Evolutionary conservation across 352 stramenopile species (phyloP).

Genomic region (Pythium myriotylum): DNA sequence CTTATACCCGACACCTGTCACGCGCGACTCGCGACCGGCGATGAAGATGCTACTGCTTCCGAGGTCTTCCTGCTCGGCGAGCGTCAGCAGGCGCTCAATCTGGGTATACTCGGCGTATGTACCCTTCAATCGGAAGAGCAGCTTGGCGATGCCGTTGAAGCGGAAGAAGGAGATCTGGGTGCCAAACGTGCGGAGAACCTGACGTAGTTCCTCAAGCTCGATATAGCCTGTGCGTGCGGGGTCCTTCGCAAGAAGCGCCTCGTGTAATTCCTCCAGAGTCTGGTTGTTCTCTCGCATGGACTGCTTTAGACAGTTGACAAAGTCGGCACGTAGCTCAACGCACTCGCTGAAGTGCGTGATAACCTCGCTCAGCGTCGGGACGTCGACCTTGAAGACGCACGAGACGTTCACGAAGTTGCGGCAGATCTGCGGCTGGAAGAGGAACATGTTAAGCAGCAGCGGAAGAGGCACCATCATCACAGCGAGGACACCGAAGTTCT

Average conservation of each 20-base stretch:
- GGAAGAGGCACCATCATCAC: constrained; percentile 11
- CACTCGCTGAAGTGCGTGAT: constrained; percentile 27
- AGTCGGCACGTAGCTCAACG: constrained; percentile 22
- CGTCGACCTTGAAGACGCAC: constrained; percentile 24
- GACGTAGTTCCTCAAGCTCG: constrained; percentile 19
- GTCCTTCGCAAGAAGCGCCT: constrained; percentile 13
- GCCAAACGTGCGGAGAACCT: constrained; percentile 18
- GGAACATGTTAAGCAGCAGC: constrained; percentile 27
- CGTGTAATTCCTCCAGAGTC: constrained; percentile 15
- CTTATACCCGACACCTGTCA: background rate
- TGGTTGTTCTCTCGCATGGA: constrained; percentile 14
- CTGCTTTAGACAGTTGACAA: constrained; percentile 24
- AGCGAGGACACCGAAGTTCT: constrained; percentile 8
- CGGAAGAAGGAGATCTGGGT: constrained; percentile 28
- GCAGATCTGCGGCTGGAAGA: constrained; percentile 26
- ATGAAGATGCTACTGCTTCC: background rate
- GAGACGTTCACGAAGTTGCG: constrained; percentile 25
- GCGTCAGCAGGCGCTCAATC: constrained; percentile 16
- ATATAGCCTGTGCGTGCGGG: constrained; percentile 4
- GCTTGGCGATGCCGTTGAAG: constrained; percentile 30
- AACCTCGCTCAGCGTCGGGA: constrained; percentile 19
- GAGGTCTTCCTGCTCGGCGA: constrained; percentile 8
- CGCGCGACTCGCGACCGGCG: background rate
- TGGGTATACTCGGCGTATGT: constrained; percentile 21
- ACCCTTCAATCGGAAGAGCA: constrained; percentile 24